Evolutionary conservation across 2,329 filamentous ascomycete species (phyloP).

Genomic region (Ophiognomonia clavigignenti-juglandacearum): DNA sequence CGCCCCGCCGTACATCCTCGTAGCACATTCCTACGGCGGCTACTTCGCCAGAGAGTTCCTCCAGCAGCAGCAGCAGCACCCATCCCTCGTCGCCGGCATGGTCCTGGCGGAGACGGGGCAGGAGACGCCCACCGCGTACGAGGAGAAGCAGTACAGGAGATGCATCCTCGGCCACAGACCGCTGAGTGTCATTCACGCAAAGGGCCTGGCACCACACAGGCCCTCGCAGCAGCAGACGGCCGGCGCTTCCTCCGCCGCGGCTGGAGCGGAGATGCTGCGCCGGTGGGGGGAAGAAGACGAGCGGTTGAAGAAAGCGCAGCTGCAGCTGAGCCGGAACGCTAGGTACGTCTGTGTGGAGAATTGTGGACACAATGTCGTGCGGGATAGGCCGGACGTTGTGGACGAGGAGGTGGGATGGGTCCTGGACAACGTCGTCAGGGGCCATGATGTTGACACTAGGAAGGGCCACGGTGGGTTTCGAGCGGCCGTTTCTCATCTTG

Average conservation of each 20-base stretch:
- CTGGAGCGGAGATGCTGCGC: not conserved
- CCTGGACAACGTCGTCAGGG: not conserved
- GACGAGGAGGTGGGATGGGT: not conserved
- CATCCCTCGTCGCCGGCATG: not conserved
- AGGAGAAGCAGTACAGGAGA: not conserved
- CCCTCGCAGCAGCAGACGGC: not conserved
- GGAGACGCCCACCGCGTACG: not conserved
- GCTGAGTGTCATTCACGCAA: conserved; percentile 1
- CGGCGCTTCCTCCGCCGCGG: not conserved
- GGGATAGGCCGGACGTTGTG: not conserved
- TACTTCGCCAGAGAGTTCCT: conserved; percentile 1
- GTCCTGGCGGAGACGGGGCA: conserved; percentile 5
- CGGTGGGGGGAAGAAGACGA: not conserved
- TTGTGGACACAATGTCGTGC: conserved; percentile 3
- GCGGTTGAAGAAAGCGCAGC: conserved; percentile 4
- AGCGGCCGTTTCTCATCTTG: not conserved
- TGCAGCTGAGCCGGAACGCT: not conserved
- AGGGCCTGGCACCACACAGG: no score
- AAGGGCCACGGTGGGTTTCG: not conserved
- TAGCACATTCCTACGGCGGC: conserved; percentile 5
- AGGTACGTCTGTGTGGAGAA: not conserved
- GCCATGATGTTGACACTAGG: no score
- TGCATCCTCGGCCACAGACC: not conserved
- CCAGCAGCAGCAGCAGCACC: not conserved
- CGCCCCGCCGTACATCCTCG: not conserved